Evolutionary conservation across 2,329 filamentous ascomycete species (phyloP).

Genomic region (Cercospora sp.): DNA sequence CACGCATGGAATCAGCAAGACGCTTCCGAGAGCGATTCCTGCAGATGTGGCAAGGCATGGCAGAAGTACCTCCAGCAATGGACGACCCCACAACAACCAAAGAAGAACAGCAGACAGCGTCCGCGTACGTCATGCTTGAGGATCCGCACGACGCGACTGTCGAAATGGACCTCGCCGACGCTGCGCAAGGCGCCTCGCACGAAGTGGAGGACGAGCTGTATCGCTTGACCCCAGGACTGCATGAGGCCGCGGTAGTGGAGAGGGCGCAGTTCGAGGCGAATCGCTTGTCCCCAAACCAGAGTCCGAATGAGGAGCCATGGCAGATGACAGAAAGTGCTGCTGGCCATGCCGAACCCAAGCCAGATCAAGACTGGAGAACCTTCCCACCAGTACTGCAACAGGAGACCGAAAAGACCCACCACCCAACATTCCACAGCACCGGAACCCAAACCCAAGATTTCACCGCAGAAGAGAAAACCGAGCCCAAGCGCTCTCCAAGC

Average conservation of each 20-base stretch:
- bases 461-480: not conserved
- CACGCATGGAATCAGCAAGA: not conserved
- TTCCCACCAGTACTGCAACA: not conserved
- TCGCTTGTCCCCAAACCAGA: not conserved
- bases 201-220: conserved; percentile 1
- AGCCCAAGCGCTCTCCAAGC: not conserved
- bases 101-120: not conserved
- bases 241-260: not conserved
- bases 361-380: not conserved
- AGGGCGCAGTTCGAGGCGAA: not conserved
- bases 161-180: not conserved
- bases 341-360: not conserved
- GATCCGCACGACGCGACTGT: not conserved
- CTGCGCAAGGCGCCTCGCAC: not conserved
- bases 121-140: not conserved
- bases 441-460: not conserved
- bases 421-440: not conserved
- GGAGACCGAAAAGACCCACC: not conserved
- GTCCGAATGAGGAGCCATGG: not conserved
- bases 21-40: conserved; percentile 1
- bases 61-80: not conserved
- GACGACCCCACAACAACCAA: too few species aligned
- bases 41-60: not conserved
- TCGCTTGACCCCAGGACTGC: not conserved
- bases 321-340: not conserved